phyloP scores from a whole-genome alignment of 2,329 filamentous ascomycete species.

The Corynespora cassiicola region DNA sequence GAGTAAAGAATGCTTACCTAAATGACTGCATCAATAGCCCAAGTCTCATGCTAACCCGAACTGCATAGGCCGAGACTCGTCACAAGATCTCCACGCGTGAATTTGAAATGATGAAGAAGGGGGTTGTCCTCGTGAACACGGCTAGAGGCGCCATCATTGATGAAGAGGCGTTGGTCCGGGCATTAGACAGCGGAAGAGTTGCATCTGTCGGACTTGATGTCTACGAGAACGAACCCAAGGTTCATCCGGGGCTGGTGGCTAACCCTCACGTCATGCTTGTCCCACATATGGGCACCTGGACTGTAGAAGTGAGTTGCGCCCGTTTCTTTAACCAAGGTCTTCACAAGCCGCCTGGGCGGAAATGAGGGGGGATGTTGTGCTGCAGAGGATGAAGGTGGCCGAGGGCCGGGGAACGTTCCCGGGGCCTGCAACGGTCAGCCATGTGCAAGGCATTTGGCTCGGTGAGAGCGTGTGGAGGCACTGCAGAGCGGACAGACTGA shows the following conservation, averaged over 20 bases:
- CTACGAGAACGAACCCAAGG: conserved; percentile 78
- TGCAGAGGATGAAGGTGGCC: conserved; percentile 3
- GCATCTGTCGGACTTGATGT: conserved; percentile 78
- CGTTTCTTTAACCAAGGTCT: conserved; percentile 5
- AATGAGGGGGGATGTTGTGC: conserved; percentile 1
- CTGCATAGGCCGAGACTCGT: conserved; percentile 63
- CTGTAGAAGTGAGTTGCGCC: conserved; percentile 60
- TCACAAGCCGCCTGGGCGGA: no score
- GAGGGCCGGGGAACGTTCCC: background rate
- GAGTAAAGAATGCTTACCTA: conserved; percentile 42
- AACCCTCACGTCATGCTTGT: conserved; percentile 77
- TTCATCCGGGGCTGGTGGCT: conserved; percentile 74
- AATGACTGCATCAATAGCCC: background rate
- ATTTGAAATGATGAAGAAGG: conserved; percentile 79
- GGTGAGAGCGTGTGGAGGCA: conserved; percentile 11
- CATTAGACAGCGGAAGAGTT: conserved; percentile 73
- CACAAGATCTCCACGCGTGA: conserved; percentile 77
- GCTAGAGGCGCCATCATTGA: conserved; percentile 84
- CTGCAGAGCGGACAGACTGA: conserved; percentile 1
- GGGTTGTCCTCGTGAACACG: conserved; percentile 81
- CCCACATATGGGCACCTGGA: conserved; percentile 88
- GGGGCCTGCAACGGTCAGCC: conserved; percentile 7
- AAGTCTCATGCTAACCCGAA: conserved; percentile 9
- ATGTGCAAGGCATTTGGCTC: conserved; percentile 3
- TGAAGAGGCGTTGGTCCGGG: conserved; percentile 77